Percentiles rank a stretch among this genome's conserved stretches.
These are phyloP conservation scores for Russula brevipes DNA, from an alignment of 768 basidiomycete species.

Conservation along the genomic window DNA sequence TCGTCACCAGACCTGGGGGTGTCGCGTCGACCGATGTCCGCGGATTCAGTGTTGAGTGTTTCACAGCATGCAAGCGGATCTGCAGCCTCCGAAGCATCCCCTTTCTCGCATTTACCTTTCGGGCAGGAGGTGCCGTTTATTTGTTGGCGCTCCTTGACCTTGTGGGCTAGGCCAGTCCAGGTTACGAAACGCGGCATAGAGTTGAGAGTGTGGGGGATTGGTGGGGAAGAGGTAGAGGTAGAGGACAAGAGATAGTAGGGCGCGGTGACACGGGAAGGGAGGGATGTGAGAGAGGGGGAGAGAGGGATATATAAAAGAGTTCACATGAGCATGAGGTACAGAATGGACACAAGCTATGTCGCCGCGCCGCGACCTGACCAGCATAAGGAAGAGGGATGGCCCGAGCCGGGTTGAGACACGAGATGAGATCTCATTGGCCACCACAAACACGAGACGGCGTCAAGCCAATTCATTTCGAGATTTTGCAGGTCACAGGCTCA, in stretches of 20 bases:
- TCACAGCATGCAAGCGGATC: not conserved
- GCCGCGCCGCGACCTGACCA: no score
- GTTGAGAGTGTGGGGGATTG: not conserved
- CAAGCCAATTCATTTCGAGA: no score
- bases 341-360: not conserved
- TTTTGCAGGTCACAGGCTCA: no score
- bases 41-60: not conserved
- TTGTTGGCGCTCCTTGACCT: not conserved
- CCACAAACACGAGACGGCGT: no score
- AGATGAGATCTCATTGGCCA: no score
- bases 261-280: not conserved
- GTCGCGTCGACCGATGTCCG: not conserved
- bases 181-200: slow-evolving; percentile 5
- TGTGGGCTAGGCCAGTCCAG: not conserved
- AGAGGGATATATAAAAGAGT: not conserved
- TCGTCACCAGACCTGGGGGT: not conserved
- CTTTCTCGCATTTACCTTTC: not conserved
- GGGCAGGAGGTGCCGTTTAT: not conserved
- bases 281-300: no score
- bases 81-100: not conserved
- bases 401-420: no score
- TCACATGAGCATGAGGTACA: not conserved
- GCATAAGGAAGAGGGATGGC: not conserved
- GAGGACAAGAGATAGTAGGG: not conserved
- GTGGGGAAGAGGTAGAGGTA: not conserved